These are phyloP conservation scores for Pachysolen tannophilus DNA, from an alignment of 805 yeast species.

Conservation along the genomic window DNA sequence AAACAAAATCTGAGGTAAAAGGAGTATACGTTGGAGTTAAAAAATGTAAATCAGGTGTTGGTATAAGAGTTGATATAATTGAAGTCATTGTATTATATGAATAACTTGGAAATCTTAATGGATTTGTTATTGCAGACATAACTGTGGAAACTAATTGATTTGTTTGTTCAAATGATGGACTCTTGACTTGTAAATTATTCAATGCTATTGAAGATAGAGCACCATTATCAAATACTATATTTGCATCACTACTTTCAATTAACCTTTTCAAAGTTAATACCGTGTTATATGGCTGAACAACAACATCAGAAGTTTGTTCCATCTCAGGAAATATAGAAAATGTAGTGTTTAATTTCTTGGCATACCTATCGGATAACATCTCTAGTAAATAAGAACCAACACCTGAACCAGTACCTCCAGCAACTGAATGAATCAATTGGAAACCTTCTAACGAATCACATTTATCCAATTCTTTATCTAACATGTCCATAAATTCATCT, in stretches of 20 bases:
- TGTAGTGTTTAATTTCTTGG: conserved; percentile 77
- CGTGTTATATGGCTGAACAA: conserved; percentile 94
- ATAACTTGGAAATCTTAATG: conserved; percentile 86
- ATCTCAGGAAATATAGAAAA: conserved; percentile 75
- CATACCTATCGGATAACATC: conserved; percentile 68
- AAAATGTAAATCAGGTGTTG: conserved; percentile 79
- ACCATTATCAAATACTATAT: conserved; percentile 86
- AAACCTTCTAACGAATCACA: conserved; percentile 88
- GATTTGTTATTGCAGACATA: conserved; percentile 77
- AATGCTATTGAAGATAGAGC: conserved; percentile 72
- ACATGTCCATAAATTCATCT: conserved; percentile 72
- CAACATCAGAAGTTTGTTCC: conserved; percentile 86
- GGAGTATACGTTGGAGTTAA: conserved; percentile 69
- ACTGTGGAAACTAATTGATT: conserved; percentile 83
- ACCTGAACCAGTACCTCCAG: conserved; percentile 99
- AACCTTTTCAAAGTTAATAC: conserved; percentile 74
- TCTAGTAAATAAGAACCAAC: conserved; percentile 81
- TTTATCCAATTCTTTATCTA: conserved; percentile 84
- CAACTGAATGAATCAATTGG: conserved; percentile 87
- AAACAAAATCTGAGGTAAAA: conserved; percentile 61
- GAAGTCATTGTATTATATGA: conserved; percentile 83
- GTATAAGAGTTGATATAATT: conserved; percentile 72
- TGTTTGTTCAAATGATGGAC: conserved; percentile 68
- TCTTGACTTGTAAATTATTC: conserved; percentile 42
- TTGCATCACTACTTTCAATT: conserved; percentile 78